Base-by-base conservation (phyloP, 768 basidiomycete species). In the Hericium coralloides region DNA sequence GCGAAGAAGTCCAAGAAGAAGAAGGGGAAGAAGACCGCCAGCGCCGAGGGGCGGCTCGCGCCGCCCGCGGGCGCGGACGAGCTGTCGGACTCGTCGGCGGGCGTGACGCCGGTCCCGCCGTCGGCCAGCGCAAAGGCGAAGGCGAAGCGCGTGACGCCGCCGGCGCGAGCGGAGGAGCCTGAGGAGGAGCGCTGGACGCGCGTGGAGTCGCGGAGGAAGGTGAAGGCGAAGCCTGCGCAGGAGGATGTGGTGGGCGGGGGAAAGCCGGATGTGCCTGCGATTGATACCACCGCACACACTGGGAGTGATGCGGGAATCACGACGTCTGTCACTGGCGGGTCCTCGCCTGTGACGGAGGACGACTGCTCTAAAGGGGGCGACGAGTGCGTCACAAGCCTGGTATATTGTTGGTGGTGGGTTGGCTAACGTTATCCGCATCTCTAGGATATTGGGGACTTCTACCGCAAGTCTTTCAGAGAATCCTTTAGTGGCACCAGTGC, bases 181-280 rank as follows among this genome's bases (percentile, higher is more conserved):
- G 80, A 78, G 2, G 83, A 86, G 60, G 74, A 77, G 37, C 82
- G 83, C 4, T 89, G 87, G 87, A 88, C 86, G 20, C 83, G 82
- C 55, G 82, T 89, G n/a, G 79, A 80, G 60, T 71, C 77, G 26
- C 73, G 72, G n/a, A 74, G 71, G 55, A 73, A 61, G 64, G 23
- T 12, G 49, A 60, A 58, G 18, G 18, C 36, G 15, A 53, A 38
- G 55, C 59, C 31, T 55, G 52, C 26, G 52, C 53, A 45, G 43
- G 20, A 52, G 23, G 22, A 54, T 17, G 26, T 43, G 49, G 25
- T 45, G 15, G 37, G 50, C 37, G 56, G 41, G 17, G 43, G 52
- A 41, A 55, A 59, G 38, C 58, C 51, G 54, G 23, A 51, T 52
- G 45, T 53, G 20, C 59, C 39, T 48, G 68, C 68, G 22, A 66